These are phyloP conservation scores for Cyberlindnera sargentensis DNA, from an alignment of 805 yeast genomes.

Conservation along the genomic window DNA sequence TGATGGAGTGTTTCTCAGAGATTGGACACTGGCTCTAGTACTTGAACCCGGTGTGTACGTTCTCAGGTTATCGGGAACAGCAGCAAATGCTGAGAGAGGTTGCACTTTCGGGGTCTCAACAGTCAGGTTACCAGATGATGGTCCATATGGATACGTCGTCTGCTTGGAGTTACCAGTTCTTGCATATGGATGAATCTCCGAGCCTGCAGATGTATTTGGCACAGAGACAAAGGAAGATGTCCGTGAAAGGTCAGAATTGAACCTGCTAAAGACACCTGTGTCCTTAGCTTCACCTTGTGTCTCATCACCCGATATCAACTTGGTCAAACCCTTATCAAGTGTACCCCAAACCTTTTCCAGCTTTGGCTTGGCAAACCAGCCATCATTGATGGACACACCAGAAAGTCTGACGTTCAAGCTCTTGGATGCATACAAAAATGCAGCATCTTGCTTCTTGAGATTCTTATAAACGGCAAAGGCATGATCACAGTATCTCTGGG, in stretches of 20 bases:
- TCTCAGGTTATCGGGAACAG: background rate
- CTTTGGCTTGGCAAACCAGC: conserved; percentile 76
- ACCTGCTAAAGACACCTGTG: conserved; percentile 58
- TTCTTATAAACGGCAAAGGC: conserved; percentile 35
- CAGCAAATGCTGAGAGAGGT: no score
- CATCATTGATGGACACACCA: conserved; percentile 40
- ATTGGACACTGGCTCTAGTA: background rate
- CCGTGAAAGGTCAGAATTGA: conserved; percentile 63
- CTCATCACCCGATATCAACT: conserved; percentile 85
- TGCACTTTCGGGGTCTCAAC: no score
- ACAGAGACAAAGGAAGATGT: conserved; percentile 28
- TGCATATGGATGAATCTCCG: conserved; percentile 2
- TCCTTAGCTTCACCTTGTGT: conserved; percentile 29
- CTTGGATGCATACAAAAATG: conserved; percentile 27
- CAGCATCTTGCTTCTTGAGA: conserved; percentile 30
- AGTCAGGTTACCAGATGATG: background rate
- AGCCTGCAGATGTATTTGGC: conserved; percentile 4
- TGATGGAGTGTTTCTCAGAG: background rate
- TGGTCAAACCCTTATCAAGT: conserved; percentile 69
- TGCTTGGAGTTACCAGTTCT: conserved; percentile 4
- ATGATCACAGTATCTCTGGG: conserved; percentile 57
- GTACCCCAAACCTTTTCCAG: conserved; percentile 87
- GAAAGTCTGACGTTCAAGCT: conserved; percentile 40
- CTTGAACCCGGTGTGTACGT: background rate
- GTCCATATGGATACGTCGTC: conserved; percentile 3